These are phyloP conservation scores for Plasmopara muralis DNA, from an alignment of 352 stramenopile genomes.

Conservation along the genomic window DNA sequence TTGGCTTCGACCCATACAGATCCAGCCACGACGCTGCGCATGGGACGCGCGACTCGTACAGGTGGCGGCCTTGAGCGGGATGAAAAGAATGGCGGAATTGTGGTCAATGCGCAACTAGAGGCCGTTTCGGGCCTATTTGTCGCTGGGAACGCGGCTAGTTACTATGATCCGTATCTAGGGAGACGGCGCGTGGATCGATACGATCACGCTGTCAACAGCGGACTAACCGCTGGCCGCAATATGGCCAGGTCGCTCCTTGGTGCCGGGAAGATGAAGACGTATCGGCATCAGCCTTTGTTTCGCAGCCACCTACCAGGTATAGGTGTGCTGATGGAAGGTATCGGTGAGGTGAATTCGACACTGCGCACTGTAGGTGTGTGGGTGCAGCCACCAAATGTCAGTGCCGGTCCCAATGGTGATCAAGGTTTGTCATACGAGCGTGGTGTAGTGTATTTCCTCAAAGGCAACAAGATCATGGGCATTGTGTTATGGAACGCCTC, in stretches of 20 bases:
- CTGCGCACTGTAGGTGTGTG: constrained; percentile 76
- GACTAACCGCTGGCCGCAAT: constrained; percentile 81
- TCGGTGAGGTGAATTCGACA: constrained; percentile 81
- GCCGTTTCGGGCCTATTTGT: constrained; percentile 87
- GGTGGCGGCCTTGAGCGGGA: constrained; percentile 77
- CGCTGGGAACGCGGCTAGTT: constrained; percentile 84
- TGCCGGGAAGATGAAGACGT: constrained; percentile 65
- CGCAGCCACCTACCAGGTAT: constrained; percentile 67
- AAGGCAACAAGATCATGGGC: constrained; percentile 85
- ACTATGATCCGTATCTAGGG: constrained; percentile 85
- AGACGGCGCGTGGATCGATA: constrained; percentile 86
- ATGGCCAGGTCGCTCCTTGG: constrained; percentile 61
- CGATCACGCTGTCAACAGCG: constrained; percentile 90
- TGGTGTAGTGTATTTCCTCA: constrained; percentile 88
- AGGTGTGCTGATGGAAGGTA: constrained; percentile 72
- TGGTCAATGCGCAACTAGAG: constrained; percentile 88
- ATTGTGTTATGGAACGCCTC: constrained; percentile 87
- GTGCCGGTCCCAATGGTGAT: neutral
- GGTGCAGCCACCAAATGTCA: constrained; percentile 45
- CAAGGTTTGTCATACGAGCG: constrained; percentile 47
- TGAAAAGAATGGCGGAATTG: constrained; percentile 79
- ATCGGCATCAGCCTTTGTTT: constrained; percentile 87
- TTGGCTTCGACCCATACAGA: constrained; percentile 89
- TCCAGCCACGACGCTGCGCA: constrained; percentile 48
- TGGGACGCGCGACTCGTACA: constrained; percentile 41